phyloP scores from a whole-genome alignment of 2,329 filamentous ascomycete genomes.

The Penicillium sp. region DNA sequence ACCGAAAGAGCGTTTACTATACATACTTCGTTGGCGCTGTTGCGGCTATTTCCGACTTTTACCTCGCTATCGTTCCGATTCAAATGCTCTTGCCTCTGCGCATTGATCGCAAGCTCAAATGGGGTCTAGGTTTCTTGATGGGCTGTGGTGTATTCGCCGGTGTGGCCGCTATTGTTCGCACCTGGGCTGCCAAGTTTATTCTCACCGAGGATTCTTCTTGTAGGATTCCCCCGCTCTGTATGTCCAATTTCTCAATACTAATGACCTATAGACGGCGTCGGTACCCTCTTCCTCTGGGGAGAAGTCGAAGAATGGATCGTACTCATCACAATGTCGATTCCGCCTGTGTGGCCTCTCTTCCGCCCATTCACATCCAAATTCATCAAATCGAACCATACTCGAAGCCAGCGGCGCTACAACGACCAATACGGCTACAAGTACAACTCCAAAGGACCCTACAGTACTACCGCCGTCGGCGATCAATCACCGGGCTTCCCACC shows the following conservation, averaged over 20 bases:
- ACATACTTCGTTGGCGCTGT: constrained; percentile 21
- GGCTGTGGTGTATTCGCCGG: constrained; percentile 23
- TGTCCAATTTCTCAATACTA: not conserved
- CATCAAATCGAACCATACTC: constrained; percentile 13
- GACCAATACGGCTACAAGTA: constrained; percentile 2
- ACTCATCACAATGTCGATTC: constrained; percentile 24
- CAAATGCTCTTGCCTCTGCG: constrained; percentile 19
- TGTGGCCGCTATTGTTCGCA: constrained; percentile 20
- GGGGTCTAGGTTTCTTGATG: constrained; percentile 24
- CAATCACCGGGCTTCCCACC: constrained; percentile 16
- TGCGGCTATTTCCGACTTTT: constrained; percentile 20
- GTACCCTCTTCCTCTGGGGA: constrained; percentile 20
- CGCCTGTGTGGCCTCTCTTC: constrained; percentile 23
- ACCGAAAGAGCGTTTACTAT: constrained; percentile 20
- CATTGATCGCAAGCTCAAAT: constrained; percentile 23
- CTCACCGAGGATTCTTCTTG: constrained; percentile 18
- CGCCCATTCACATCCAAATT: constrained; percentile 18
- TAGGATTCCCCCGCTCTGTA: not conserved
- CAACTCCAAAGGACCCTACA: constrained; percentile 5
- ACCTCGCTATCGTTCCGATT: constrained; percentile 21
- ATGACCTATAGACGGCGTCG: constrained; percentile 14
- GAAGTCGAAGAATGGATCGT: constrained; percentile 25
- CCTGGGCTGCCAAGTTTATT: constrained; percentile 21
- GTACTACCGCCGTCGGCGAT: constrained; percentile 5
- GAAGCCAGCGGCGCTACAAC: constrained; percentile 5